phyloP scores from a whole-genome alignment of 305 asterid genomes.

The Coffea humblotiana region DNA sequence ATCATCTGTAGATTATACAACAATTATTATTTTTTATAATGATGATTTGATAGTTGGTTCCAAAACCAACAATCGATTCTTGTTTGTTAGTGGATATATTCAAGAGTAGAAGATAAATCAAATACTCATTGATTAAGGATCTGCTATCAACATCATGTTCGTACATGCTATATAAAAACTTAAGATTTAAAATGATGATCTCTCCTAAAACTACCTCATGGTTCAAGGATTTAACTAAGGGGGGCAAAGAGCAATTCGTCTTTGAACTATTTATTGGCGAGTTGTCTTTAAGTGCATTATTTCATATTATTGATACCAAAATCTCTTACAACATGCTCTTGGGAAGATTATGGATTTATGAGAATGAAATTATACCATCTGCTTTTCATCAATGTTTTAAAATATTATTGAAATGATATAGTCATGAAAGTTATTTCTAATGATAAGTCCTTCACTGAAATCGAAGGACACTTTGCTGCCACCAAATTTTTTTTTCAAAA shows the following conservation, averaged over 20 bases:
- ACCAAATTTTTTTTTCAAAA: neutral
- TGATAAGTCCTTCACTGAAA: neutral
- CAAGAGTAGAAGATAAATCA: neutral
- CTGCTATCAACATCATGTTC: neutral
- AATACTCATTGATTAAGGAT: neutral
- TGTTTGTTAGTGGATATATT: too few relatives aligned
- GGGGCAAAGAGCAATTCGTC: too few relatives aligned
- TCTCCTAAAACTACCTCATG: too few relatives aligned
- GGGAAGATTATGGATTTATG: neutral
- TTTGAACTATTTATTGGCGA: neutral
- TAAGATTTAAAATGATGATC: neutral
- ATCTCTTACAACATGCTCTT: neutral
- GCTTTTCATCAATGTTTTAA: neutral
- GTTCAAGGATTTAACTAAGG: too few relatives aligned
- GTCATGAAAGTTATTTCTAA: neutral
- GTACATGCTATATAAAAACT: neutral
- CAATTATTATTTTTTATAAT: too few relatives aligned
- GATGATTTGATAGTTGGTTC: too few relatives aligned
- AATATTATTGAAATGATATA: neutral
- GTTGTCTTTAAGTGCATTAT: neutral
- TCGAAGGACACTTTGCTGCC: too few relatives aligned
- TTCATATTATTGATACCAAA: neutral
- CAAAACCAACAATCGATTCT: too few relatives aligned
- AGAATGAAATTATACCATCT: neutral
- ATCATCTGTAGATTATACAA: too few relatives aligned